A percentile compares a stretch with the other conserved stretches of the same genome.
These are phyloP conservation scores for Solanum chaucha DNA, from an alignment of 257 asterid genomes.

Conservation along the genomic window DNA sequence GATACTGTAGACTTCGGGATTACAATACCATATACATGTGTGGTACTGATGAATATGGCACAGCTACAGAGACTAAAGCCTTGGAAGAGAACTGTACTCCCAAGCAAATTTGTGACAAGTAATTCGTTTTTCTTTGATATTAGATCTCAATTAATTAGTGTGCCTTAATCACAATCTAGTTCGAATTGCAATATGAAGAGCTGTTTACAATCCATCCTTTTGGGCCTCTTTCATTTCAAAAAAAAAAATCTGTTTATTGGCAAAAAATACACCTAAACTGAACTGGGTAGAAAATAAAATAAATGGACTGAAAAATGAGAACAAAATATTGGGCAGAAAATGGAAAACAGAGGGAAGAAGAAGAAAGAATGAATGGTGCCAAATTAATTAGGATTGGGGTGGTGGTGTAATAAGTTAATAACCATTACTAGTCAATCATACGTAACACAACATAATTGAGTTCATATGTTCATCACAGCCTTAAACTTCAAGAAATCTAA, in stretches of 20 bases:
- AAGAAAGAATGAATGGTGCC: neutral
- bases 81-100: constrained; percentile 80
- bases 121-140: constrained; percentile 4
- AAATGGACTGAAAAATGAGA: too few relatives aligned
- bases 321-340: too few relatives aligned
- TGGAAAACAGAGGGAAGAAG: too few relatives aligned
- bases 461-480: neutral
- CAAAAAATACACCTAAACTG: too few relatives aligned
- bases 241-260: too few relatives aligned
- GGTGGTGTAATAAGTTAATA: neutral
- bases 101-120: constrained; percentile 90
- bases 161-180: neutral
- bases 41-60: constrained; percentile 96
- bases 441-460: neutral
- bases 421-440: neutral
- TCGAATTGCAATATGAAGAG: neutral
- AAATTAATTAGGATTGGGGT: neutral
- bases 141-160: neutral
- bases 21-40: constrained; percentile 69
- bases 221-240: neutral
- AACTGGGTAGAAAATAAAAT: too few relatives aligned
- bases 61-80: constrained; percentile 93
- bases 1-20: constrained; percentile 77
- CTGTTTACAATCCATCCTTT: neutral
- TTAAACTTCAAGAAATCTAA: neutral